These are phyloP conservation scores for Prunus yedoensis DNA, from an alignment of 331 rosid genomes.

Conservation along the genomic window DNA sequence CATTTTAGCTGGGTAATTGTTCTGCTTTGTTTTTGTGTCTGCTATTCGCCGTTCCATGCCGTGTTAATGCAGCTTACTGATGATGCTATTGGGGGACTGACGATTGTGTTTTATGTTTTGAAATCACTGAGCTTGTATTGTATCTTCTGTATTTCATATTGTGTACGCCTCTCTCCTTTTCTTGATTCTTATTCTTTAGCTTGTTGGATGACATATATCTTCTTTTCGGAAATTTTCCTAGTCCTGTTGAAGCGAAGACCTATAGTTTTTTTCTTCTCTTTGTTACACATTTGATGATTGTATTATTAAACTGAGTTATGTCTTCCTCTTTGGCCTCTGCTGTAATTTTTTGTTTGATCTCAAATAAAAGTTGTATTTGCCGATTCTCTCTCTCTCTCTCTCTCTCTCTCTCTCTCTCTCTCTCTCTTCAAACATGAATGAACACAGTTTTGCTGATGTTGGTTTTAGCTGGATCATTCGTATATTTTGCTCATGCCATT, in stretches of 20 bases:
- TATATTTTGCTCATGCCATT: not conserved
- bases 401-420: too few species aligned
- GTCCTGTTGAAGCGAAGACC: not conserved
- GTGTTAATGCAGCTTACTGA: constrained; percentile 17
- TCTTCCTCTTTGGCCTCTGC: not conserved
- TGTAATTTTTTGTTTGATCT: not conserved
- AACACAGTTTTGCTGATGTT: not conserved
- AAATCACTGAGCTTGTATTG: constrained; percentile 45
- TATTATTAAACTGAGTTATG: constrained; percentile 15
- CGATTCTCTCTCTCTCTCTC: too few species aligned
- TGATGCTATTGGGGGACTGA: constrained; percentile 31
- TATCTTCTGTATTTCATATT: constrained; percentile 46
- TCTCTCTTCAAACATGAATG: too few species aligned
- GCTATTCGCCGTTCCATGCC: constrained; percentile 26
- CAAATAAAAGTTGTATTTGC: constrained; percentile 7
- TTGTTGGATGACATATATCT: not conserved
- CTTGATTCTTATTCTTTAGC: constrained; percentile 8
- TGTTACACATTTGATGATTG: constrained; percentile 17
- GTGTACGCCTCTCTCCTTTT: constrained; percentile 26
- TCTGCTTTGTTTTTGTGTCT: constrained; percentile 17
- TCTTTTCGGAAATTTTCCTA: not conserved
- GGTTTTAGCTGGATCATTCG: not conserved
- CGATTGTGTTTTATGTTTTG: constrained; percentile 10
- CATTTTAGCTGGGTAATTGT: constrained; percentile 47
- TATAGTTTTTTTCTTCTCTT: not conserved